Base-by-base conservation (phyloP, 169 alveolate species). In the Plasmodium relictum region DNA sequence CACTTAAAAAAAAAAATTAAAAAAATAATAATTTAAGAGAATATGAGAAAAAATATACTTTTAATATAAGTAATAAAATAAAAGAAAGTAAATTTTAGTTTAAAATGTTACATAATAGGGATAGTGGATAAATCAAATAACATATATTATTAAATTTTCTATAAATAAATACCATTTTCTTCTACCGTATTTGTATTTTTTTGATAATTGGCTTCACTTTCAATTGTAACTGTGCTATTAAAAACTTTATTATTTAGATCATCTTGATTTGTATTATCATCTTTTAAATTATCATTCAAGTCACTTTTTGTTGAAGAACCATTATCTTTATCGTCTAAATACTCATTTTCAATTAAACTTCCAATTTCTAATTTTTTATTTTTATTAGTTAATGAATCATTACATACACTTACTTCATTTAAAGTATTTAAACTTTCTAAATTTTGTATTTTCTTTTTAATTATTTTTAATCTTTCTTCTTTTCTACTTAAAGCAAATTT, bases 401-500 rank as follows among this genome's bases (percentile, higher is more conserved):
- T 39, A 6, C 24, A n/a, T 59, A 18, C 39, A 31, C 26, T 22
- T 42, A 6, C 56, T 12, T 54, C 68, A 26, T 18, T 66, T 59
- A 45, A 42, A 22, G 42, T 22, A 63, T 39, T 10, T 45, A 18
- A 10, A 31, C 26, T 22, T 54, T 68, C 73, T 39, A 80, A 14
- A 10, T 26, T 61, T 12, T 66, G 59, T 54, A 80, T 80, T 50
- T 80, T 80, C 8, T 22, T 63, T 44, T 44, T 50, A 50, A 80
- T 80, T 37, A 80, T 18, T 14, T 16, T 20, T 9, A 80, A 37
- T 16, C 90, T 54, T 80, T 68, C 83, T 71, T 80, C 83, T 70
- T 80, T 80, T 58, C 61, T 52, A 68, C 52, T 52, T 54, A 80
- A 66, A 8, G 90, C 50, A 66, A 80, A 80, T 52, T 44, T 66